phyloP scores from a whole-genome alignment of 495 filamentous ascomycete species.

The Schizothecium vesticola region DNA sequence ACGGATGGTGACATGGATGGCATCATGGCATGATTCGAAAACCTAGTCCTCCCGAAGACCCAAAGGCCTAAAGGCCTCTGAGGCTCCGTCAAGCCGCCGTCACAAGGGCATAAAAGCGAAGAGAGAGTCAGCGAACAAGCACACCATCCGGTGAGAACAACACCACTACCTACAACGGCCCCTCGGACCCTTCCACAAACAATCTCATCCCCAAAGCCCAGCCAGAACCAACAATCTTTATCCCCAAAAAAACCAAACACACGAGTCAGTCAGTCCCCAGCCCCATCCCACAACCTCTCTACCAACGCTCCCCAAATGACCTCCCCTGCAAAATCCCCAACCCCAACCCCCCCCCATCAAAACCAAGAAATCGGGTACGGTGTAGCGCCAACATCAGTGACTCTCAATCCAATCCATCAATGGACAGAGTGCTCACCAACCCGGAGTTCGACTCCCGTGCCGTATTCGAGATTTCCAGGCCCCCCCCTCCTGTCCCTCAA shows the following conservation, averaged over 20 bases:
- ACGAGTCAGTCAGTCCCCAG: neutral
- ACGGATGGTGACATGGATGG: too few relatives aligned
- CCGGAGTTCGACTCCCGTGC: neutral
- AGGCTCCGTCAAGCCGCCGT: neutral
- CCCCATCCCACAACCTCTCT: neutral
- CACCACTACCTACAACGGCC: too few relatives aligned
- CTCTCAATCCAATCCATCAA: neutral
- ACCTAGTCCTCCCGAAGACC: too few relatives aligned
- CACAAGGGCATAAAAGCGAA: neutral
- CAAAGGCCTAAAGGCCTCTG: neutral
- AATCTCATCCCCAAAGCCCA: too few relatives aligned
- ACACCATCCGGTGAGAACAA: too few relatives aligned
- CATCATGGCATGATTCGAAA: too few relatives aligned
- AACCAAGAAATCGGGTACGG: neutral
- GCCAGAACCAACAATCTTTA: too few relatives aligned
- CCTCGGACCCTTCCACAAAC: too few relatives aligned
- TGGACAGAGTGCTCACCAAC: neutral
- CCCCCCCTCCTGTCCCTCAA: neutral
- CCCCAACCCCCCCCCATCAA: neutral
- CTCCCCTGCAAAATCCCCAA: neutral
- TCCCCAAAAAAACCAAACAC: neutral
- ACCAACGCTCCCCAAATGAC: neutral
- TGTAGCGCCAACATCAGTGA: neutral
- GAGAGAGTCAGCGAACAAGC: too few relatives aligned
- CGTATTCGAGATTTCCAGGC: neutral